Percentiles rank a stretch among this genome's conserved stretches.
These are phyloP conservation scores for Anacardium occidentale DNA, from an alignment of 345 rosid species.

Conservation along the genomic window DNA sequence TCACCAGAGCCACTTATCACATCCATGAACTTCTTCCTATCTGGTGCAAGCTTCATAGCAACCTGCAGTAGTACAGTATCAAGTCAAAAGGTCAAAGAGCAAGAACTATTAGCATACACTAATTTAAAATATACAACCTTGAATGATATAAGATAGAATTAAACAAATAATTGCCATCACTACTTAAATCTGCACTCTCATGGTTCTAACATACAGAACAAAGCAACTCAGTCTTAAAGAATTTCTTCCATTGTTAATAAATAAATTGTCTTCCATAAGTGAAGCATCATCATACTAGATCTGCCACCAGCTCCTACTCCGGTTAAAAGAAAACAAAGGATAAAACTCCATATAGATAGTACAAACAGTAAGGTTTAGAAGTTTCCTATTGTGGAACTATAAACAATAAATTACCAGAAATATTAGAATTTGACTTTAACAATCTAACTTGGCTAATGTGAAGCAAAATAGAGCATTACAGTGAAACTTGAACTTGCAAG, in stretches of 20 bases:
- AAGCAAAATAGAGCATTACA: slow-evolving; percentile 30
- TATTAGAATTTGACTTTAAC: slow-evolving; percentile 5
- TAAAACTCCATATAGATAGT: neutral
- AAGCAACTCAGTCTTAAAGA: neutral
- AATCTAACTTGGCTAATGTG: neutral
- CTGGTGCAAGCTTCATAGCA: slow-evolving; percentile 95
- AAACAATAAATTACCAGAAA: neutral
- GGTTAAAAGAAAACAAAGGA: neutral
- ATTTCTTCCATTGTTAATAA: neutral
- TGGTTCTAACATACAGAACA: neutral
- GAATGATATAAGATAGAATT: neutral
- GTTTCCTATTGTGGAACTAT: too few relatives aligned
- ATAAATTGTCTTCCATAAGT: neutral
- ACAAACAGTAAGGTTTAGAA: neutral
- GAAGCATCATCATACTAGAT: neutral
- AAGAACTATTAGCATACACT: neutral
- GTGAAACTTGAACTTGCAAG: slow-evolving; percentile 88
- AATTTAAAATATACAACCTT: neutral
- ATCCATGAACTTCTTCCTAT: slow-evolving; percentile 94
- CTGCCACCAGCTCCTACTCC: neutral
- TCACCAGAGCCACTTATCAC: slow-evolving; percentile 82
- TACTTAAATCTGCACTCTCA: neutral
- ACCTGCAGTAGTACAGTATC: slow-evolving; percentile 48
- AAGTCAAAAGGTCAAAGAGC: slow-evolving; percentile 2
- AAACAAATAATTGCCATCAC: neutral